Conservation (phyloP, 2,329 filamentous ascomycete species). For the Microsporum canis region DNA sequence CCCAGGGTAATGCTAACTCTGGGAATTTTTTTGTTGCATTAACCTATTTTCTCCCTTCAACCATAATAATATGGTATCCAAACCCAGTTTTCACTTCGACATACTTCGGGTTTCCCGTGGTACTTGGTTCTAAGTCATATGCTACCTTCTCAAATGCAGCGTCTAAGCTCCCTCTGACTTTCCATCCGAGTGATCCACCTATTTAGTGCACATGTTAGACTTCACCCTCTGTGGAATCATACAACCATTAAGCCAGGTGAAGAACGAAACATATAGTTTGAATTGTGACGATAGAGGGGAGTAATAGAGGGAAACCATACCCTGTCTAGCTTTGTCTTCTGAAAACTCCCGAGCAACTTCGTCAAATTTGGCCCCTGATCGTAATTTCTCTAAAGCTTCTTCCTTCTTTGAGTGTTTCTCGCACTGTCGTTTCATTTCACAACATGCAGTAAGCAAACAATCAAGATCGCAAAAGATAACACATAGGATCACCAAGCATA, state of each 20-base stretch:
- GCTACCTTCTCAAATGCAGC: slow-evolving; percentile 51
- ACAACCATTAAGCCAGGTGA: neutral
- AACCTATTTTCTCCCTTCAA: slow-evolving; percentile 49
- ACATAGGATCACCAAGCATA: neutral
- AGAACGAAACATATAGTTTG: neutral
- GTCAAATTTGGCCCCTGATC: slow-evolving; percentile 51
- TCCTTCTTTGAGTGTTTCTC: slow-evolving; percentile 56
- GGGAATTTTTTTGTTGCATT: neutral
- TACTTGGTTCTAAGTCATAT: slow-evolving; percentile 50
- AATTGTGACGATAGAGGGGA: neutral
- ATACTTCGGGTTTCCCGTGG: slow-evolving; percentile 49
- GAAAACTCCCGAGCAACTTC: slow-evolving; percentile 54
- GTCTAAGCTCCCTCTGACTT: slow-evolving; percentile 46
- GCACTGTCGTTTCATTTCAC: slow-evolving; percentile 30
- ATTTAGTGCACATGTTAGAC: neutral
- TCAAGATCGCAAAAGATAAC: neutral
- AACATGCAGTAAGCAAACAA: neutral
- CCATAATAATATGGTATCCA: slow-evolving; percentile 60
- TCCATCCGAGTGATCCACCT: slow-evolving; percentile 55
- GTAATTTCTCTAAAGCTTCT: slow-evolving; percentile 50
- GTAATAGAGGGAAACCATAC: slow-evolving; percentile 21
- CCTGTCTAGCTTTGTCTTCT: slow-evolving; percentile 54
- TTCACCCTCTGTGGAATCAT: neutral
- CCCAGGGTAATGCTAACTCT: neutral
- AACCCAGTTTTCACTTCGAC: slow-evolving; percentile 52